Evolutionary conservation across 1,284 basidiomycete genomes (phyloP), one percentile per base, ranked within the genome.

Genomic region (Ceratobasidium papillatum): DNA sequence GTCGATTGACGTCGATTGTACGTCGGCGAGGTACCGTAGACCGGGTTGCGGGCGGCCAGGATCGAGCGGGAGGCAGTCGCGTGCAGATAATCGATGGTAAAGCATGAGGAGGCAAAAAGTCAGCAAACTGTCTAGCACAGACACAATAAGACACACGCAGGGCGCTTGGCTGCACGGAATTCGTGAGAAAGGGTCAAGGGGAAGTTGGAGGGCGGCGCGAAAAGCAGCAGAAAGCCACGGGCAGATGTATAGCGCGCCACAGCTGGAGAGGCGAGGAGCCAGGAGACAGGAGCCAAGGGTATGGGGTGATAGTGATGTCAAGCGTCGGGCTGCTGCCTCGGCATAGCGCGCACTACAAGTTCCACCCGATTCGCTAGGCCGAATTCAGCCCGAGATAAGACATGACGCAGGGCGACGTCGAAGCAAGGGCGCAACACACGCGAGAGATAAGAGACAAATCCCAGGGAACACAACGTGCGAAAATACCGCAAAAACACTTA

Each of bases 391-490:
- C 66, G 66, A 71, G 66, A 71, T 71, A 71, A 71, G 66, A 38
- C 49, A 59, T 68, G 65, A 68, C 51, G 65, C 51, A 68, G 65
- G 25, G 65, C 65, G 65, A 68, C 65, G 65, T 68, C 45, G 62
- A 58, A 71, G 66, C 52, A 27, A 49, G 7, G 30, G 54, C 36
- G 32, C 17, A 22, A 45, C 47, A 63, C 38, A 41, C 66, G 54
- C 52, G 66, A 36, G 54, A 71, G 66, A 71, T 71, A 71, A 71
- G 66, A 71, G 54, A 68, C 66, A 71, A 71, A 71, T 71, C 14
- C 25, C 54, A 61, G 58, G 58, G 58, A 30, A 22, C 58, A 17
- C 58, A 32, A 32, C 52, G 25, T 32, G 52, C 30, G 52, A 30
- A 32, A 56, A 56, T 32, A 27, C 25, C 54, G 38, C 32, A 43